Base-by-base conservation (phyloP, 2,329 filamentous ascomycete species). In the Apiospora phragmitis region DNA sequence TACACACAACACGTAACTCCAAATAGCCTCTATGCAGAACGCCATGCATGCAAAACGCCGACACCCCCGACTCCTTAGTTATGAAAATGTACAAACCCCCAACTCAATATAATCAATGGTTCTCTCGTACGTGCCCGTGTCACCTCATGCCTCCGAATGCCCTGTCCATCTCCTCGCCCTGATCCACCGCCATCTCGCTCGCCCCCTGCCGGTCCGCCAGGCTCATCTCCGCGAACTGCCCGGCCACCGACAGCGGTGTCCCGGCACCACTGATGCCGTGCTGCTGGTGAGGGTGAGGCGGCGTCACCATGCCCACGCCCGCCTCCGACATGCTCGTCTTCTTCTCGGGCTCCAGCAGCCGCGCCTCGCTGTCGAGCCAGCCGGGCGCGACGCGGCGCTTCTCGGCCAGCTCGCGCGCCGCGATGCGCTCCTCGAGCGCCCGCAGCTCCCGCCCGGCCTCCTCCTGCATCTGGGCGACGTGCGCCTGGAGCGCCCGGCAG, bases 381-480 rank as follows among this genome's bases (percentile, higher is more conserved):
- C 93, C 93, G 0, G 93, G 93, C 14, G 93, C 93, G 24, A 94
- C 87, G 69, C 92, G 85, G 74, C 94, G 85, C 86, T 94, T 95
- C 88, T 95, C 93, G 5, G 91, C 92, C 72, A 95, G 83, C 73
- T 95, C 93, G 70, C 91, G 85, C 49, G 87, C 88, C 70, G 81
- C 82, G 71, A 93, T 89, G 67, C 83, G 86, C 72, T 91, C 89
- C 75, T 96, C 91, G 83, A 96, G 93, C 26, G 88, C 88, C 68
- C 85, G 82, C 69, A 98, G 85, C 69, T 91, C 89, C 45, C 85
- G 83, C 73, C 92, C 88, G 1, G 93, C 93, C 45, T 93, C 91
- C 3, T 87, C 85, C 74, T 91, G 88, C 74, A 93, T 86, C 74
- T 90, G 89, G 35, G 89, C 84, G 16, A 99, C 85, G 81, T 98